Percentiles rank a stretch among this genome's conserved stretches.
Evolutionary conservation across 345 rosid genomes (phyloP).

Genomic region (Syzygium grande): DNA sequence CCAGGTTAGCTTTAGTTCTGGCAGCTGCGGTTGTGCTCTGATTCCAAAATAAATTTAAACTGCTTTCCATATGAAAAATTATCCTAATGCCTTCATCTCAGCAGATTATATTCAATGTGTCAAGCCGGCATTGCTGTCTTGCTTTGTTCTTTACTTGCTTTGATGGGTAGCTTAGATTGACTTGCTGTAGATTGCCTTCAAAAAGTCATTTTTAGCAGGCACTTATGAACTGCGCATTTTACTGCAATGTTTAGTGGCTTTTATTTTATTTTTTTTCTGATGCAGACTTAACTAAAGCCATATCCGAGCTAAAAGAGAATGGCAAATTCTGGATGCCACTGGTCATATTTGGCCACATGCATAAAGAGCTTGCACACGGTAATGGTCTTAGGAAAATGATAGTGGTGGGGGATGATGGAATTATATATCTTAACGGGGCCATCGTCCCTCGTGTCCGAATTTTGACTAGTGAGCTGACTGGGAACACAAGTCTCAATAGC

Average conservation of each 20-base stretch:
- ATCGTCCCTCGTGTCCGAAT: constrained; percentile 63
- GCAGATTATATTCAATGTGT: background rate
- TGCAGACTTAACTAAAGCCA: constrained; percentile 74
- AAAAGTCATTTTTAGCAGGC: background rate
- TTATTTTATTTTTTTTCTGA: background rate
- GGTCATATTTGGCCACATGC: constrained; percentile 92
- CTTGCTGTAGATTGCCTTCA: background rate
- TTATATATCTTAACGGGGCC: constrained; percentile 69
- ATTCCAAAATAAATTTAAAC: background rate
- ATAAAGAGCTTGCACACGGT: constrained; percentile 56
- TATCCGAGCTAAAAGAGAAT: constrained; percentile 49
- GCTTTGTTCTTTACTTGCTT: background rate
- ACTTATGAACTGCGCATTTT: background rate
- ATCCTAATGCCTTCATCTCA: background rate
- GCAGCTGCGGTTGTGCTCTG: background rate
- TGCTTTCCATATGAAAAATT: background rate
- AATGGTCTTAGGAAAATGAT: constrained; percentile 68
- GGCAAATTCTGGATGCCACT: constrained; percentile 29
- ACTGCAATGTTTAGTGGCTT: background rate
- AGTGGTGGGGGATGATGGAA: constrained; percentile 37
- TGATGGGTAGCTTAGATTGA: background rate
- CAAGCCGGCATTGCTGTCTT: background rate
- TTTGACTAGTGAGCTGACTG: constrained; percentile 3
- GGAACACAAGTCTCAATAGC: background rate
- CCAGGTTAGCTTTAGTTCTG: constrained; percentile 37